Evolutionary conservation across 345 rosid genomes (phyloP), one percentile per base, ranked within the genome.

Genomic region (Eutrema japonicum): DNA sequence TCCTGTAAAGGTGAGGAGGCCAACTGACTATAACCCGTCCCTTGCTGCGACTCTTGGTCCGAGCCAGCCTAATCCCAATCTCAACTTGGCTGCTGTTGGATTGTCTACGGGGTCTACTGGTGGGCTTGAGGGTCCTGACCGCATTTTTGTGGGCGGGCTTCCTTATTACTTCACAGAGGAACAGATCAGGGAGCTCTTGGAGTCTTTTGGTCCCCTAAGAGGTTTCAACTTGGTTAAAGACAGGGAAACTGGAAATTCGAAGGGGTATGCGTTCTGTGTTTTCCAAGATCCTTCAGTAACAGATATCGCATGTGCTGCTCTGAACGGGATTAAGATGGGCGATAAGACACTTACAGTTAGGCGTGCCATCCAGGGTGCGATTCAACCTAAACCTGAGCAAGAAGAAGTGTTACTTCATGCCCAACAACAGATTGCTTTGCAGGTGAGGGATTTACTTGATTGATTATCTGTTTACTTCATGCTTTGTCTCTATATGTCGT

Each of bases 81-180:
- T 96, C 62, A 96, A 95, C 82, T 85, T 96, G 70, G 86, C 78
- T 72, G 98, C 99, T 56, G 98, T 96, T 79, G 99, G 99, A 48
- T 76, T 96, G 69, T 79, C 91, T 41, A 85, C 92, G 1, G 98
- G 97, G 69, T 90, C 91, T 36, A 87, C 99, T 68, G 96, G 99
- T 71, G 99, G 99, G 36, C 92, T 96, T 53, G 99, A 95, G 87
- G 99, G 99, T 69, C 99, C 99, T 12, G 99, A 95, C 68, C 93
- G 97, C 63, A 87, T 95, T 30, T 95, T 95, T 87, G 99, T 95
- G 55, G 99, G 97, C 45, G 97, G 99, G 29, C 86, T 95, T 16
- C 97, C 97, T 2, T 95, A 95, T 78, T 95, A 95, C 77, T 94
- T 95, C 67, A 90, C 99, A 7, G 99, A 95, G 74, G 86, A 81